Conservation (phyloP, 2,329 filamentous ascomycete species). For the Helminthosporium solani region DNA sequence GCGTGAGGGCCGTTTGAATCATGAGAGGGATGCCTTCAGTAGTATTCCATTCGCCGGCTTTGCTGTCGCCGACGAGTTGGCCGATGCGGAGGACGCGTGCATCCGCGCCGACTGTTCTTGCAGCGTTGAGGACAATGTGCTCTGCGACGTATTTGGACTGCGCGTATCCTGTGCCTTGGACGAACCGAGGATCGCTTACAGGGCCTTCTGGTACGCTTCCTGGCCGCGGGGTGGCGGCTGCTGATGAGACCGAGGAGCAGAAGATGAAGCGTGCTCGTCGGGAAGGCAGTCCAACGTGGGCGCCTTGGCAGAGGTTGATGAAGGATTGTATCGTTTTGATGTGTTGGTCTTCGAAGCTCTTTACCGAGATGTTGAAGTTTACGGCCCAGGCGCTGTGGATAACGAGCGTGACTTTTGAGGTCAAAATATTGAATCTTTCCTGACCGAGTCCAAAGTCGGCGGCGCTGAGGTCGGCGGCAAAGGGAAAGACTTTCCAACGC, state of each 20-base stretch:
- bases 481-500: slow-evolving; percentile 35
- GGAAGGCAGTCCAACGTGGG: slow-evolving; percentile 24
- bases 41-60: slow-evolving; percentile 51
- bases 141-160: slow-evolving; percentile 54
- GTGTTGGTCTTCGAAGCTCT: slow-evolving; percentile 51
- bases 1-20: slow-evolving; percentile 48
- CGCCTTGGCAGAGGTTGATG: slow-evolving; percentile 39
- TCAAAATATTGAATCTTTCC: slow-evolving; percentile 16
- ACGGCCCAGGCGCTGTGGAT: slow-evolving; percentile 59
- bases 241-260: slow-evolving; percentile 49
- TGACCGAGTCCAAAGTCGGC: slow-evolving; percentile 44
- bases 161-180: slow-evolving; percentile 55
- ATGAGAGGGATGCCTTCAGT: slow-evolving; percentile 55
- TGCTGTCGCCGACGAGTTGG: slow-evolving; percentile 52
- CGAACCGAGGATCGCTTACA: slow-evolving; percentile 40
- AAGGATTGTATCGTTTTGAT: slow-evolving; percentile 51
- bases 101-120: slow-evolving; percentile 11
- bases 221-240: slow-evolving; percentile 42
- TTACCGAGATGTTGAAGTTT: slow-evolving; percentile 57
- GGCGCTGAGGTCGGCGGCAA: slow-evolving; percentile 46
- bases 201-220: slow-evolving; percentile 40
- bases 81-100: slow-evolving; percentile 46
- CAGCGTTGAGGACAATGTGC: slow-evolving; percentile 41
- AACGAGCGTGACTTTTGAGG: slow-evolving; percentile 41
- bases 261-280: slow-evolving; percentile 47